A percentile compares a stretch with the other conserved stretches of the same genome.
These are phyloP conservation scores for Leccinum ochraceum DNA, from an alignment of 768 basidiomycete species.

Conservation along the genomic window DNA sequence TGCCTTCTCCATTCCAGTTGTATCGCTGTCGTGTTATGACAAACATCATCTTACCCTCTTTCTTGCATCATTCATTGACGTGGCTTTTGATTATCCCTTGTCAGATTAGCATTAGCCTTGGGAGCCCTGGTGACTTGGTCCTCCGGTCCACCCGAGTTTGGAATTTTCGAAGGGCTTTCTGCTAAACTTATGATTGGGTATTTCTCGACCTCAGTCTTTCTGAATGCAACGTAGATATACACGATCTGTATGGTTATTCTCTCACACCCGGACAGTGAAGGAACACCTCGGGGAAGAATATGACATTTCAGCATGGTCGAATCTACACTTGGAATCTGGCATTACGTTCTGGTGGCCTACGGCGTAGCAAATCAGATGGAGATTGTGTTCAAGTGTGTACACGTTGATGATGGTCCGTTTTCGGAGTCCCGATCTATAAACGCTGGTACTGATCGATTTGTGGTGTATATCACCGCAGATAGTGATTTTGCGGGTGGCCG, in stretches of 20 bases:
- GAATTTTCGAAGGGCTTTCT: conserved; percentile 3
- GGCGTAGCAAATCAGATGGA: conserved; percentile 1
- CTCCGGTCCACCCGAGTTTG: neutral
- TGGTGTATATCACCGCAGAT: conserved; percentile 19
- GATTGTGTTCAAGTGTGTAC: conserved; percentile 4
- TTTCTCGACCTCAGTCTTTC: conserved; percentile 1
- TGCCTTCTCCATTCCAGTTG: conserved; percentile 23
- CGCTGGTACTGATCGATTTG: neutral
- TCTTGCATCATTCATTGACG: neutral
- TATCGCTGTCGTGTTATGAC: conserved; percentile 22
- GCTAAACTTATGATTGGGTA: conserved; percentile 2
- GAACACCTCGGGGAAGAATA: neutral
- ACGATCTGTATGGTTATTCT: neutral
- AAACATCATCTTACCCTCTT: neutral
- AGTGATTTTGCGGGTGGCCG: conserved; percentile 12
- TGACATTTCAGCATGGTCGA: neutral
- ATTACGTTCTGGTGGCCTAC: conserved; percentile 1
- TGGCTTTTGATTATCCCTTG: neutral
- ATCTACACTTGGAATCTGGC: neutral
- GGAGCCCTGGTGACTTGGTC: neutral
- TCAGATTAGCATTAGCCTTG: neutral
- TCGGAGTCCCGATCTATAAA: neutral
- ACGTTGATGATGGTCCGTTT: conserved; percentile 6
- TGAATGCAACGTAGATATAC: neutral
- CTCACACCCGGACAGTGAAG: neutral